Base-by-base conservation (phyloP, 352 stramenopile genomes). In the Globisporangium viniferum region DNA sequence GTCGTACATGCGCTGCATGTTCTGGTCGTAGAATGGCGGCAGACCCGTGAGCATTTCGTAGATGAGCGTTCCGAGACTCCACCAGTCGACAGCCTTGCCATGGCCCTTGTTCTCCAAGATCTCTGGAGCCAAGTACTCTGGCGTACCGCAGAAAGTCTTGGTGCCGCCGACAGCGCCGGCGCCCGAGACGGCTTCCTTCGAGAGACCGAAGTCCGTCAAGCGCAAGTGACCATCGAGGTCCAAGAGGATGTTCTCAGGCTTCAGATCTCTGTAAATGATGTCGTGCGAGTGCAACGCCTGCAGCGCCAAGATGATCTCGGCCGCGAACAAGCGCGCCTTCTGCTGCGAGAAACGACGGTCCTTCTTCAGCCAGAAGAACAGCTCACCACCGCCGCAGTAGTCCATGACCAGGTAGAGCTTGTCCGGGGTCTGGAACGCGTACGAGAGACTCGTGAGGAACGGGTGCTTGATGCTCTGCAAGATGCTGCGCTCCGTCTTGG, bases 231-330 rank as follows among this genome's bases (percentile, higher is more conserved):
- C 95, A 63, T 98, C 91, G 31, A 94, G 78, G 70, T 99, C 96
- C 39, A 98, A 78, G 62, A 97, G 79, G 51, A 98, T 94, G 79
- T 99, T 99, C 73, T 98, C 95, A 2, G 96, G 96, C 82, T 99
- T 99, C 48, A 99, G 82, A 74, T 99, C 96, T 78, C 93, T 86
- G 82, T 99, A 98, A 44, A 99, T 97, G 72, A 99, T 98, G 77
- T 98, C 90, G 77, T 96, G 89, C 69, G 88, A 86, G 86, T 98
- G 95, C 59, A 98, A 76, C 68, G 92, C 91, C 69, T 96, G 89
- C 54, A 98, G 82, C 29, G 89, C 95, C n/a, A 97, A 77, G 59
- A 95, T 88, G 73, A 98, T 98, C 74, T 98, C 95, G 15, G 95
- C 95, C 3, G 89, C 90, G 73, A 98, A 98, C 49, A 98, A 73